These are phyloP conservation scores for Epicoccum nigrum DNA, from an alignment of 2,329 filamentous ascomycete genomes.

Conservation along the genomic window DNA sequence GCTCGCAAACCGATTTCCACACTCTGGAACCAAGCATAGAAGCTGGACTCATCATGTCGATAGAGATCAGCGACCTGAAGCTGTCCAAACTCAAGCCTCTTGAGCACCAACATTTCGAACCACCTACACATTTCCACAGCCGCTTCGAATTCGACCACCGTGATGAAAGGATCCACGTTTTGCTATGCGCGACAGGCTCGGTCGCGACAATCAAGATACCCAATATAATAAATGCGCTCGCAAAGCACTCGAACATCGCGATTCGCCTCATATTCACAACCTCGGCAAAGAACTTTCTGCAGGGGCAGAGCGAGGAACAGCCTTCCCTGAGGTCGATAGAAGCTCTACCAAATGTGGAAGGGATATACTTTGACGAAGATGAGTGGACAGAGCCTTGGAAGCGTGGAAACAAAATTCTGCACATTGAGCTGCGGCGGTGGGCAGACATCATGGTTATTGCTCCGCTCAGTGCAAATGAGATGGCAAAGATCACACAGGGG, in stretches of 20 bases:
- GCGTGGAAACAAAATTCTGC: constrained; percentile 78
- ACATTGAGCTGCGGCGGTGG: constrained; percentile 87
- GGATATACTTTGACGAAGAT: constrained; percentile 79
- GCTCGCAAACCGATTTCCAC: constrained; percentile 6
- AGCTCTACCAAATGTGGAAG: constrained; percentile 74
- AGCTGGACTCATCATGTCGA: constrained; percentile 31
- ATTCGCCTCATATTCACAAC: constrained; percentile 85
- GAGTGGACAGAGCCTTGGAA: constrained; percentile 85
- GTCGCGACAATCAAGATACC: constrained; percentile 86
- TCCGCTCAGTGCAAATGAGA: constrained; percentile 80
- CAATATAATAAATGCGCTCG: constrained; percentile 60
- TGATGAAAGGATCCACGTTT: constrained; percentile 58
- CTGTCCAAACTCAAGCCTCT: constrained; percentile 38
- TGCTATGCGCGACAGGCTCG: constrained; percentile 71
- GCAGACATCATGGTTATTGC: constrained; percentile 80
- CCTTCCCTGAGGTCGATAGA: constrained; percentile 68
- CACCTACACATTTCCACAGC: constrained; percentile 16
- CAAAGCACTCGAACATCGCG: constrained; percentile 63
- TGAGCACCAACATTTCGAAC: constrained; percentile 29
- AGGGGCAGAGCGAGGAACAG: constrained; percentile 77
- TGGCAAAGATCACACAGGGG: constrained; percentile 83
- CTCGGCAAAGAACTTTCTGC: constrained; percentile 76
- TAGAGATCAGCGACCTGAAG: constrained; percentile 32
- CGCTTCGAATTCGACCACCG: constrained; percentile 35
- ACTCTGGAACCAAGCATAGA: background rate